Evolutionary conservation across 441 rosid species (phyloP), one percentile per base, ranked within the genome.

Genomic region (Populus tomentosa): DNA sequence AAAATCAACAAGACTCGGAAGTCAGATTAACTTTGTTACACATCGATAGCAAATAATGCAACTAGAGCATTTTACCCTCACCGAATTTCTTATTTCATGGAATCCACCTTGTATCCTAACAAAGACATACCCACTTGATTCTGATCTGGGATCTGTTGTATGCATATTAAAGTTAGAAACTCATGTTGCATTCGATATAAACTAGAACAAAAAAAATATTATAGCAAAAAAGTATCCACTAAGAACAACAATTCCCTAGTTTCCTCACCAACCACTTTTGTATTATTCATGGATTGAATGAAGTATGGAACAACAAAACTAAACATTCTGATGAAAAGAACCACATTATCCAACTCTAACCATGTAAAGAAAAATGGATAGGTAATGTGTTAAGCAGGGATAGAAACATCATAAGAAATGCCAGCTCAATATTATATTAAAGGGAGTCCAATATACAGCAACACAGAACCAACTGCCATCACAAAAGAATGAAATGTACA

Each of bases 31-130:
- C 50, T 5, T 61, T 24, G 68, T 30, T 14, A 68, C 7, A 32
- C 23, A 6, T 13, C 16, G 61, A 69, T 32, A 59, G 69, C 53
- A 61, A 56, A 30, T 46, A 18, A 21, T 10, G 24, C 70, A 67
- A 70, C 61, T 26, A 61, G 32, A 79, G 46, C 10, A 77, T 63
- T 67, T 53, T 38, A 80, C 81, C 33, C 93, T 84, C 83, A 96
- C 99, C 91, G 99, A 89, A 75, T 91, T 96, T 89, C 98, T 88
- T 72, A 96, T 96, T 87, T 96, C 98, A 81, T 92, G 98, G 76
- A 96, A 96, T 83, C 98, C 99, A 24, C 99, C 99, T 88, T 91
- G 99, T 88, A 94, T 91, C 81, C 97, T 90, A 67, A 91, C 98
- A 84, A 96, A 96, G 76, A 96, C 82, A 75, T 81, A 96, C 75